Evolutionary conservation across 2,329 filamentous ascomycete genomes (phyloP).

Genomic region (Alternaria sp.): DNA sequence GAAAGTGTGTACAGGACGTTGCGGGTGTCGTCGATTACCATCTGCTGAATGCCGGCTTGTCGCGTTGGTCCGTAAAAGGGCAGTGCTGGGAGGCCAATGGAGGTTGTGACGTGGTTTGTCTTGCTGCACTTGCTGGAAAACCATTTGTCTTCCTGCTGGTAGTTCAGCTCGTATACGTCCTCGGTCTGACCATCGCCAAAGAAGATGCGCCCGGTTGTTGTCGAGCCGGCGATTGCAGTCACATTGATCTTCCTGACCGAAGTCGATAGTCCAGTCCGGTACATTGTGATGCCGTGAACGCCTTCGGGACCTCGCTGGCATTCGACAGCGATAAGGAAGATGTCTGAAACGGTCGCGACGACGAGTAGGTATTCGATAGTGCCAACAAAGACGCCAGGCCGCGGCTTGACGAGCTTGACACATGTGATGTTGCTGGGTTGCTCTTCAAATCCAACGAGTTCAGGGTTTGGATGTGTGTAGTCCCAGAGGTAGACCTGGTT

Average conservation of each 20-base stretch:
- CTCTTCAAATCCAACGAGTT: slow-evolving; percentile 91
- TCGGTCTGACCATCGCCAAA: slow-evolving; percentile 82
- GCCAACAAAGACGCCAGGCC: slow-evolving; percentile 84
- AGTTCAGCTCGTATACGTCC: slow-evolving; percentile 92
- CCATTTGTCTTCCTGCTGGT: slow-evolving; percentile 97
- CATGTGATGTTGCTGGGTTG: slow-evolving; percentile 86
- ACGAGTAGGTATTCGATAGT: slow-evolving; percentile 89
- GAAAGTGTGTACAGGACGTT: slow-evolving; percentile 92
- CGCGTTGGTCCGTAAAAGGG: slow-evolving; percentile 36
- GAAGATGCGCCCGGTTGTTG: slow-evolving; percentile 86
- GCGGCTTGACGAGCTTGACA: slow-evolving; percentile 87
- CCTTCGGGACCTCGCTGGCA: slow-evolving; percentile 70
- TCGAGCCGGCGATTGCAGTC: slow-evolving; percentile 78
- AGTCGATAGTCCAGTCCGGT: slow-evolving; percentile 86
- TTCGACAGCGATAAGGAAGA: slow-evolving; percentile 86
- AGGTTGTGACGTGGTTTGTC: slow-evolving; percentile 82
- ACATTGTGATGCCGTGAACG: slow-evolving; percentile 77
- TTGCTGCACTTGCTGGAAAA: slow-evolving; percentile 89
- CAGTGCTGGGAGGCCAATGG: slow-evolving; percentile 66
- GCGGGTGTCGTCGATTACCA: slow-evolving; percentile 87
- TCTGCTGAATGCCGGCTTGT: slow-evolving; percentile 74
- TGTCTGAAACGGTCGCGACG: slow-evolving; percentile 84
- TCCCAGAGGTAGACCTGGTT: slow-evolving; percentile 98
- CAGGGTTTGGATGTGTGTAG: slow-evolving; percentile 90
- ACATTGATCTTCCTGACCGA: slow-evolving; percentile 80